phyloP scores from a whole-genome alignment of 192 early-diverging fungal species.

The Mortierella antarctica region DNA sequence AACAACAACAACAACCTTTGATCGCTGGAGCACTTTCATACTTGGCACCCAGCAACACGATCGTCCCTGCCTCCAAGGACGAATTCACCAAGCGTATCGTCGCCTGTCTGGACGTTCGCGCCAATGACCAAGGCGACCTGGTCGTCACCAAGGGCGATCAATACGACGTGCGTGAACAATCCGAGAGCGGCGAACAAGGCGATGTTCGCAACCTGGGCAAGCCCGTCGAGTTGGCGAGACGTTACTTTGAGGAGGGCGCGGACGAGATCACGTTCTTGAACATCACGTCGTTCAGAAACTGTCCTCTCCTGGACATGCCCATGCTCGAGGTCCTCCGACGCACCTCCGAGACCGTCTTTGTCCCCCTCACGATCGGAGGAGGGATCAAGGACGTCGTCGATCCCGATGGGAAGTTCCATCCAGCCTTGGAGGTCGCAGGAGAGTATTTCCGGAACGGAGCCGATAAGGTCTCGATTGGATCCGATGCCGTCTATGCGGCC shows the following conservation, averaged over 20 bases:
- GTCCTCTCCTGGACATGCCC: constrained; percentile 89
- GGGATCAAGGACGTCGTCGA: constrained; percentile 95
- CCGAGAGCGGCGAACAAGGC: constrained; percentile 29
- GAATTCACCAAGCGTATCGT: constrained; percentile 90
- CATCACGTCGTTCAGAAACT: constrained; percentile 97
- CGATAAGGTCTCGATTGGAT: constrained; percentile 99
- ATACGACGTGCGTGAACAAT: constrained; percentile 94
- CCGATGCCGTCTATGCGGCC: constrained; percentile 98
- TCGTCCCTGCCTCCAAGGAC: constrained; percentile 55
- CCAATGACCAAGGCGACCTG: constrained; percentile 96
- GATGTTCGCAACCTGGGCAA: constrained; percentile 95
- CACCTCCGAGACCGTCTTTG: constrained; percentile 93
- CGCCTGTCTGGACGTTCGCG: constrained; percentile 96
- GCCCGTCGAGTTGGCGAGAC: constrained; percentile 91
- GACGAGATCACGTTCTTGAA: constrained; percentile 99
- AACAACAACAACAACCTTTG: constrained; percentile 11
- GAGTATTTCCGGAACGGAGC: constrained; percentile 99
- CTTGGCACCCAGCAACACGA: constrained; percentile 13
- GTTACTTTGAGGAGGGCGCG: constrained; percentile 96
- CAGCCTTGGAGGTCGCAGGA: constrained; percentile 97
- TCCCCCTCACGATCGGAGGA: constrained; percentile 99
- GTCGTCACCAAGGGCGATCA: constrained; percentile 99
- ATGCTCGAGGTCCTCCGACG: constrained; percentile 95
- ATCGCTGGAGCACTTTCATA: constrained; percentile 28
- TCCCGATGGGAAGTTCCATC: constrained; percentile 80